Evolutionary conservation across 495 filamentous ascomycete genomes (phyloP), one percentile per base, ranked within the genome.

Genomic region (Penicillium crystallinum): DNA sequence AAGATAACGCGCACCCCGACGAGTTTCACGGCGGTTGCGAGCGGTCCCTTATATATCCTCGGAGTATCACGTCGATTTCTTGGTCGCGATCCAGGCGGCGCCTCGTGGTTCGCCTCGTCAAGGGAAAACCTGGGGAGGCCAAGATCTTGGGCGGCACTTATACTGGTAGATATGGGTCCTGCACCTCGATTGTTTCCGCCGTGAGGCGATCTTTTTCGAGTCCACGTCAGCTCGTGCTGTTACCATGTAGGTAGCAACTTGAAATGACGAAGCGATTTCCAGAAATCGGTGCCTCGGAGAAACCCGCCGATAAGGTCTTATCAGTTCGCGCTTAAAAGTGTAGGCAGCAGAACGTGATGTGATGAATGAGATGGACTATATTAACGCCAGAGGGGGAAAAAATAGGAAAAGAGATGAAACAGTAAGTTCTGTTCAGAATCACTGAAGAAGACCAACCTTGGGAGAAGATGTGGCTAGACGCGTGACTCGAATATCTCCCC

Each of bases 281-380:
- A 25, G 34, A 29, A 38, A 34, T 37, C 45, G 33, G 34, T 35
- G 34, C 23, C 43, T 56, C 61, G 59, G 62, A 58, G 52, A 54
- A 59, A 57, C 62, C 59, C 62, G 59, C 62, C 55, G 62, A 65
- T 65, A 65, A 65, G 55, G n/a, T n/a, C 52, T 55, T 57, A 57
- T 57, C 55, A 33, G 41, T 25, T 9, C 37, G 9, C 39, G 39
- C 22, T 42, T 42, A 27, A n/a, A 14, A 14, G 19, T 23, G 37
- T 6, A 8, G 25, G 15, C 21, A n/a, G n/a, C n/a, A n/a, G 22
- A 4, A 41, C 22, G 39, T 27, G 14, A 19, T 41, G 22, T 1
- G n/a, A 25, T 25, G 38, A 8, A 40, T 35, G n/a, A 35, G 30
- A 33, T 2, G 30, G 30, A 33, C 11, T n/a, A n/a, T n/a, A n/a